Evolutionary conservation across 2,329 filamentous ascomycete genomes (phyloP).

Genomic region (Calonectria multiphialidica): DNA sequence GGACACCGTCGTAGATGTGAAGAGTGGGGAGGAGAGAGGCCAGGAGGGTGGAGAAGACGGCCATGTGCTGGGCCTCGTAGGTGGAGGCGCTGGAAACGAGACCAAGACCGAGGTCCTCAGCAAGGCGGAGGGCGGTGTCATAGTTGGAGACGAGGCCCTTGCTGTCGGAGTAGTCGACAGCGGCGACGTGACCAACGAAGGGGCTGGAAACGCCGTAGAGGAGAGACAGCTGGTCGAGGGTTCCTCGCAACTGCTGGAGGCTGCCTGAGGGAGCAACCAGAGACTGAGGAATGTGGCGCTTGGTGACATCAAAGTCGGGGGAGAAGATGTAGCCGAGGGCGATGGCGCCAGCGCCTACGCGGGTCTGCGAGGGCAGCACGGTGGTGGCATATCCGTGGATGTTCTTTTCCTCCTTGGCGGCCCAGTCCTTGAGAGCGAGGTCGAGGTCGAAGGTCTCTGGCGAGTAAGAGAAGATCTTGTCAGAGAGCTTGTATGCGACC

Average conservation of each 20-base stretch:
- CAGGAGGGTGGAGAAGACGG: slow-evolving; percentile 86
- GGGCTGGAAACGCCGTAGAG: slow-evolving; percentile 94
- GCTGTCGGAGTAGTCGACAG: slow-evolving; percentile 81
- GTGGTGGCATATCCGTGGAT: slow-evolving; percentile 83
- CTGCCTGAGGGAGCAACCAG: slow-evolving; percentile 89
- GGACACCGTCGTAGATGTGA: slow-evolving; percentile 90
- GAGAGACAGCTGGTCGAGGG: slow-evolving; percentile 90
- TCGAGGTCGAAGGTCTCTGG: slow-evolving; percentile 94
- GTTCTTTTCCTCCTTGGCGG: slow-evolving; percentile 77
- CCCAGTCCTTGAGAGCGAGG: slow-evolving; percentile 84
- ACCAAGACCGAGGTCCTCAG: slow-evolving; percentile 91
- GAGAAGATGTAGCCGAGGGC: slow-evolving; percentile 98
- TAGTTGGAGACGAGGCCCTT: slow-evolving; percentile 90
- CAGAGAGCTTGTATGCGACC: slow-evolving; percentile 92
- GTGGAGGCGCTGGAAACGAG: slow-evolving; percentile 87
- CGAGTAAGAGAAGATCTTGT: slow-evolving; percentile 98
- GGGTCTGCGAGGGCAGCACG: slow-evolving; percentile 85
- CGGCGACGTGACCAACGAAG: slow-evolving; percentile 91
- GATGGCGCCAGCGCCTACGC: slow-evolving; percentile 89
- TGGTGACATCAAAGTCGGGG: slow-evolving; percentile 92
- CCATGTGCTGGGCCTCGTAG: slow-evolving; percentile 96
- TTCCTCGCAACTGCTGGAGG: slow-evolving; percentile 82
- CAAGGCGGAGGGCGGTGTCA: slow-evolving; percentile 79
- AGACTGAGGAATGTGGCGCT: slow-evolving; percentile 91
- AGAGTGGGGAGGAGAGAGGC: slow-evolving; percentile 84